Evolutionary conservation across 371 early-diverging fungal species (phyloP), one percentile per base, ranked within the genome.

Genomic region (Encephalitozoon romaleae): DNA sequence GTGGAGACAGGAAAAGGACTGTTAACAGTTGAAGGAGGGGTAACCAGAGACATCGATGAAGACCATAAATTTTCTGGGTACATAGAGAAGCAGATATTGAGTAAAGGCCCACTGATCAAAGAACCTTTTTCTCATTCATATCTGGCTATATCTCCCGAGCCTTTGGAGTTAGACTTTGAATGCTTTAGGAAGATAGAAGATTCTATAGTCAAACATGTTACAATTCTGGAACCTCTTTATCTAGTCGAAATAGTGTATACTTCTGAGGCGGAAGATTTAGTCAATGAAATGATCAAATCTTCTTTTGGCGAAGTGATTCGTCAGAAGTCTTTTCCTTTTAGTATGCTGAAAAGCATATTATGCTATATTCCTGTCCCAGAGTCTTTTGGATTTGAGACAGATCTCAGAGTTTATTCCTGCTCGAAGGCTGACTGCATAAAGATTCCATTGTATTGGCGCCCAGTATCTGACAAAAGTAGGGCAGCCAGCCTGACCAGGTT

Each of bases 361-460:
- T 59, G 59, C 59, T 88, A 89, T 71, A 87, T 96, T 65, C 96
- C 96, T 32, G 92, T 91, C 15, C 93, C 94, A 78, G 96, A 96
- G 78, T 89, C 93, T 6, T 89, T 88, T 82, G 96, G 96, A 32
- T 94, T 94, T 74, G 95, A 95, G 81, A 93, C 94, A 0, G 96
- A 95, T 86, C 82, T 96, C 67, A 87, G 96, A 34, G 90, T 92
- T 30, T 92, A 92, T 81, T 95, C 95, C 26, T 91, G 92, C 78
- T 95, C 95, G 2, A 91, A 92, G 84, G 95, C 94, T 5, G 93
- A 94, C 84, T 90, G 91, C 73, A 93, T 93, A 81, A 91, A 91
- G 81, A 89, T 90, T 83, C 95, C 95, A 86, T 92, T 93, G 76
- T 94, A 93, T 77, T 96, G 93, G 93, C 92, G 94, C 84, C 82